phyloP scores from a whole-genome alignment of 2,329 filamentous ascomycete species.

The Trichophyton schoenleinii region DNA sequence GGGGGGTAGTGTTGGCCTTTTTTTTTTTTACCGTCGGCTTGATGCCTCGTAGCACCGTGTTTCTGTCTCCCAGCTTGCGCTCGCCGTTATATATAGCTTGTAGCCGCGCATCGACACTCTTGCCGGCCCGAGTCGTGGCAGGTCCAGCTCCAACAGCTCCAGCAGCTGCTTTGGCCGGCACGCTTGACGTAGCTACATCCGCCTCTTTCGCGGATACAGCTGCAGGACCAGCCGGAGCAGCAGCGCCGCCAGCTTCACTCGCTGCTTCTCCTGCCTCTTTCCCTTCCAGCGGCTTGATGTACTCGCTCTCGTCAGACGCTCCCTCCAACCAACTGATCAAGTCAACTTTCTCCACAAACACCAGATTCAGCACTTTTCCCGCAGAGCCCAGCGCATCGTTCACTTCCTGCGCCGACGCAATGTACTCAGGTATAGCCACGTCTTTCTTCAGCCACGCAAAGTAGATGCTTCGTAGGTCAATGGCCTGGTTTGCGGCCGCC shows the following conservation, averaged over 20 bases:
- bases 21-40: constrained; percentile 61
- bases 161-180: constrained; percentile 31
- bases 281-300: constrained; percentile 71
- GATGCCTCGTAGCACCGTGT: constrained; percentile 71
- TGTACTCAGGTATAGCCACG: constrained; percentile 79
- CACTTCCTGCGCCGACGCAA: constrained; percentile 64
- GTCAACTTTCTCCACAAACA: constrained; percentile 84
- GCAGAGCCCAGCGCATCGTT: constrained; percentile 55
- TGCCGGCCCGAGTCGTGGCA: constrained; percentile 16
- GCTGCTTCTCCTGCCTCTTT: constrained; percentile 38
- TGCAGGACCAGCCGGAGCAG: constrained; percentile 18
- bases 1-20: not conserved
- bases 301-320: constrained; percentile 79
- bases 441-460: constrained; percentile 95
- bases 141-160: constrained; percentile 29
- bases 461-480: constrained; percentile 88
- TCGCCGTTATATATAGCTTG: constrained; percentile 85
- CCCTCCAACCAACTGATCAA: constrained; percentile 89
- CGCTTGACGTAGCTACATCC: constrained; percentile 36
- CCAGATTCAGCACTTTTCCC: constrained; percentile 64
- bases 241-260: constrained; percentile 25
- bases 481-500: constrained; percentile 49
- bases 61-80: constrained; percentile 82
- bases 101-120: constrained; percentile 68
- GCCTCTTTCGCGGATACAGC: constrained; percentile 26